Conservation (phyloP, 805 yeast species). For the Phaffomyces opuntiae region DNA sequence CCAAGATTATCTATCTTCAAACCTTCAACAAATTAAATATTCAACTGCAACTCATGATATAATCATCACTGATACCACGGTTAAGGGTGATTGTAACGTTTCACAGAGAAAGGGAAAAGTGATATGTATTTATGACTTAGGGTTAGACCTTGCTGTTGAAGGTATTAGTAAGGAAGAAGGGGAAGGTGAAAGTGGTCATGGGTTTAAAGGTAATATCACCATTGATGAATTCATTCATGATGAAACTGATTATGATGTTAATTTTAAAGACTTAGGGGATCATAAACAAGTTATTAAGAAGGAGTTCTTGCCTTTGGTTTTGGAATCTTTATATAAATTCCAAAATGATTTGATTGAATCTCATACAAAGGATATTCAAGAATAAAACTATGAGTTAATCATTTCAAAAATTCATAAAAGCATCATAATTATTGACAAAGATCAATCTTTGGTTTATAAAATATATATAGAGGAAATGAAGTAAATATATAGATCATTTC, state of each 20-base stretch:
- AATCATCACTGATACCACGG: conserved; percentile 31
- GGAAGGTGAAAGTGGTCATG: conserved; percentile 18
- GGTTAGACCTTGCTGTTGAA: conserved; percentile 39
- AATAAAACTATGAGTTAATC: conserved; percentile 14
- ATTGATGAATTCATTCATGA: conserved; percentile 74
- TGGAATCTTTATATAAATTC: conserved; percentile 43
- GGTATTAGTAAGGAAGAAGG: conserved; percentile 25
- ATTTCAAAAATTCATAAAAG: background rate
- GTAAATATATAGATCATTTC: background rate
- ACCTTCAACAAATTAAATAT: conserved; percentile 24
- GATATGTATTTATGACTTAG: conserved; percentile 66
- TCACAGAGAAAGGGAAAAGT: conserved; percentile 81
- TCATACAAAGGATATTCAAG: conserved; percentile 60
- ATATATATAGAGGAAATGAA: too few relatives aligned
- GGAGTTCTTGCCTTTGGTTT: conserved; percentile 46
- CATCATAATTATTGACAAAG: background rate
- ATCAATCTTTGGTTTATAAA: too few relatives aligned
- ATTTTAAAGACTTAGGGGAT: conserved; percentile 37
- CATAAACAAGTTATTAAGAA: conserved; percentile 33
- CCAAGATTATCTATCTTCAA: conserved; percentile 38
- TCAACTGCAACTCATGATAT: conserved; percentile 20
- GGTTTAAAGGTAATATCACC: conserved; percentile 35
- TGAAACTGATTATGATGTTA: conserved; percentile 60
- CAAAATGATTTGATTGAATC: conserved; percentile 55
- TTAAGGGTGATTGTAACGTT: conserved; percentile 74